Conservation (phyloP, 345 rosid species). For the Lepidium didymum region DNA sequence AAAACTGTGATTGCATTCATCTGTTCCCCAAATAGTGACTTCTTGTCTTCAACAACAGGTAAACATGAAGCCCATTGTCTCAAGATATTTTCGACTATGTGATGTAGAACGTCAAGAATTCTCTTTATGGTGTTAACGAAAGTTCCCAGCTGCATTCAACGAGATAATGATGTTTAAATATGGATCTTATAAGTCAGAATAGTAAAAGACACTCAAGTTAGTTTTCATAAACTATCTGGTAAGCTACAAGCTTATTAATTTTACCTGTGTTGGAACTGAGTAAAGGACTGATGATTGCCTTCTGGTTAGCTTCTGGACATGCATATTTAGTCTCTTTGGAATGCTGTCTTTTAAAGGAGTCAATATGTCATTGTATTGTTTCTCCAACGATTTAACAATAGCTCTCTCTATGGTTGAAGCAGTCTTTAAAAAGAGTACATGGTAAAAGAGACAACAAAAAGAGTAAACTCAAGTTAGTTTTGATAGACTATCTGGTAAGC, state of each 20-base stretch:
- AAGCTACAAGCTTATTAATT: neutral
- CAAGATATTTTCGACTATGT: slow-evolving; percentile 68
- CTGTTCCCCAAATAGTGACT: slow-evolving; percentile 73
- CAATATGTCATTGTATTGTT: slow-evolving; percentile 76
- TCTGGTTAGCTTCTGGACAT: slow-evolving; percentile 89
- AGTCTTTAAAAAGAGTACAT: slow-evolving; percentile 39
- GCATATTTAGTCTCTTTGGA: slow-evolving; percentile 81
- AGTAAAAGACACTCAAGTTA: neutral
- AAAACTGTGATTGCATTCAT: slow-evolving; percentile 85
- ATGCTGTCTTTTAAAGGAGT: slow-evolving; percentile 86
- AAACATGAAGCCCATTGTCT: slow-evolving; percentile 87
- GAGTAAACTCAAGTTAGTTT: slow-evolving; percentile 14
- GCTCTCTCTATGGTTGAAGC: slow-evolving; percentile 79
- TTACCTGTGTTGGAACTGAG: slow-evolving; percentile 75
- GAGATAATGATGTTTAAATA: neutral
- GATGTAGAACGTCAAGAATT: slow-evolving; percentile 79
- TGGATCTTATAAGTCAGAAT: neutral
- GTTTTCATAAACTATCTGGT: neutral
- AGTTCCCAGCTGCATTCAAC: slow-evolving; percentile 57
- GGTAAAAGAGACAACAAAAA: neutral
- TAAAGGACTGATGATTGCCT: slow-evolving; percentile 73
- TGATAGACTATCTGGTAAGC: neutral
- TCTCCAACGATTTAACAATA: slow-evolving; percentile 78
- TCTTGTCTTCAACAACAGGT: slow-evolving; percentile 68
- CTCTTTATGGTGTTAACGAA: slow-evolving; percentile 89